A percentile compares a stretch with the other conserved stretches of the same genome.
Evolutionary conservation across 2,329 filamentous ascomycete genomes (phyloP).

Genomic region (Aureobasidium sp.): DNA sequence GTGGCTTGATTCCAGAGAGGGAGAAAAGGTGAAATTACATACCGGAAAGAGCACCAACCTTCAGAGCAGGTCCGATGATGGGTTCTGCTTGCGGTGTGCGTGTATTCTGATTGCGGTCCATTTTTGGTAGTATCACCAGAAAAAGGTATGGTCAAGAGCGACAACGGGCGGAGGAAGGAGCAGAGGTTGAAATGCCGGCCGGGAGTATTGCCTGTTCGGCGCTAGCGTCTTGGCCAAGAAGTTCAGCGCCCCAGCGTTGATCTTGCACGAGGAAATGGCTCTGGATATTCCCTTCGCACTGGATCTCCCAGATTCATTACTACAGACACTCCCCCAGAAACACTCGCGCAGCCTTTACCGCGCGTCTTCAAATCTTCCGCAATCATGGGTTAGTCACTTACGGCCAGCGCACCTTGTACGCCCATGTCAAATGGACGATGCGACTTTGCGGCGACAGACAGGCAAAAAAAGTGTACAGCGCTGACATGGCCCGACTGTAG

Average conservation of each 20-base stretch:
- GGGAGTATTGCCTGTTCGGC: background rate
- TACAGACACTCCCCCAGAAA: background rate
- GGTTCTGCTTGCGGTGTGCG: background rate
- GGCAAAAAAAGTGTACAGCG: slow-evolving; percentile 1
- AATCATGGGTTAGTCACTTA: slow-evolving; percentile 44
- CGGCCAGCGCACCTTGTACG: slow-evolving; percentile 5
- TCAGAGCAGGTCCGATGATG: slow-evolving; percentile 8
- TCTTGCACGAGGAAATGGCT: background rate
- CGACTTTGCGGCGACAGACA: slow-evolving; percentile 15
- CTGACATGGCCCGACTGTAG: slow-evolving; percentile 38
- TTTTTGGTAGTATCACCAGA: background rate
- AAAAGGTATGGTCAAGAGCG: background rate
- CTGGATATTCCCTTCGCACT: slow-evolving; percentile 3
- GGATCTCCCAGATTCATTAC: background rate
- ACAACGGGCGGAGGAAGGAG: background rate
- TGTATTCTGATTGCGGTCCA: background rate
- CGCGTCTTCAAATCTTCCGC: slow-evolving; percentile 27
- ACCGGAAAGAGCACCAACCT: slow-evolving; percentile 13
- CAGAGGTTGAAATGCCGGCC: background rate
- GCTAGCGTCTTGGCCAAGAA: slow-evolving; percentile 3
- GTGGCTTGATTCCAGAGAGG: background rate
- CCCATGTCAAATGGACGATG: slow-evolving; percentile 5
- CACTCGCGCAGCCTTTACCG: slow-evolving; percentile 9
- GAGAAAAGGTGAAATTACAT: background rate
- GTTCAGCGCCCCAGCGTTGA: slow-evolving; percentile 4